A percentile compares a stretch with the other conserved stretches of the same genome.
These are phyloP conservation scores for Coemansia asiatica DNA, from an alignment of 192 early-diverging fungal genomes.

Conservation along the genomic window DNA sequence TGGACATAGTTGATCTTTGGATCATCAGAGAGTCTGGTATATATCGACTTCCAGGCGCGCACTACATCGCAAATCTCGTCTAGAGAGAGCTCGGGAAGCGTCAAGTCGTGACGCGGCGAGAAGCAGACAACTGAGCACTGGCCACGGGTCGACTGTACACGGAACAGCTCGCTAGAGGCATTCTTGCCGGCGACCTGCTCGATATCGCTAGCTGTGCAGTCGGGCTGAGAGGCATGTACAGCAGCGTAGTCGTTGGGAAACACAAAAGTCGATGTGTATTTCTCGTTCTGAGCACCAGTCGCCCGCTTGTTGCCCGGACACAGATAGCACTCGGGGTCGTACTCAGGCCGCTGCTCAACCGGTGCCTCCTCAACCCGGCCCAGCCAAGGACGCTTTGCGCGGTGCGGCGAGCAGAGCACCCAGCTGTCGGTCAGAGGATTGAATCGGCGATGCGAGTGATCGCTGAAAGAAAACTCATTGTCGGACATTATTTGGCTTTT, in stretches of 20 bases:
- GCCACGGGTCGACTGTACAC: constrained; percentile 66
- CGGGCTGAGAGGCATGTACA: constrained; percentile 62
- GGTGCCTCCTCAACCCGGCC: constrained; percentile 65
- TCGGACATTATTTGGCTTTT: constrained; percentile 7
- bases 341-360: constrained; percentile 53
- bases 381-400: constrained; percentile 92
- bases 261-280: constrained; percentile 76
- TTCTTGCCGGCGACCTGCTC: constrained; percentile 23
- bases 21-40: constrained; percentile 55
- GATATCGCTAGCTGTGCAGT: constrained; percentile 15
- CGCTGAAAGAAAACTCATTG: constrained; percentile 43
- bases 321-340: constrained; percentile 80
- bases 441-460: constrained; percentile 73
- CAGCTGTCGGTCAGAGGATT: constrained; percentile 91
- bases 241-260: constrained; percentile 96
- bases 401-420: constrained; percentile 97
- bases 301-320: constrained; percentile 87
- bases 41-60: constrained; percentile 69
- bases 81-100: constrained; percentile 80
- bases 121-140: constrained; percentile 92
- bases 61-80: constrained; percentile 70
- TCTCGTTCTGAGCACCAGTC: constrained; percentile 71
- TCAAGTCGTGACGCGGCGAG: constrained; percentile 84
- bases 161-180: constrained; percentile 48
- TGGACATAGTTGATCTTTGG: constrained; percentile 77